Conservation (phyloP, 2,329 filamentous ascomycete species). For the Trichoderma koningii region DNA sequence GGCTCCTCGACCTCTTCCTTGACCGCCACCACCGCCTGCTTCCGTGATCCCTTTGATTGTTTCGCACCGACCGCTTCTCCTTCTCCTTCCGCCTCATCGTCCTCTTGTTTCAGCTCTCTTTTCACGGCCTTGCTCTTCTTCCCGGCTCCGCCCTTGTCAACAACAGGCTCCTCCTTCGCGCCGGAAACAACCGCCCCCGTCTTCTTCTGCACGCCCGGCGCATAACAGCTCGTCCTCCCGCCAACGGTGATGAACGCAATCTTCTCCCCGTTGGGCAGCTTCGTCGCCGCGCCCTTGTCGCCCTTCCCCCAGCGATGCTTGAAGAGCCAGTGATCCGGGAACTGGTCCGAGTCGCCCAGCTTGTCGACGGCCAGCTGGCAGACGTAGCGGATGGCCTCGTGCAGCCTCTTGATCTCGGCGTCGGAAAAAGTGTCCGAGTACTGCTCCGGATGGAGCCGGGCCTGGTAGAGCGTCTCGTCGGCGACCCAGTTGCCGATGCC, state of each 20-base stretch:
- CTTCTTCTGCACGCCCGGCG: constrained; percentile 86
- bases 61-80: constrained; percentile 22
- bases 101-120: constrained; percentile 32
- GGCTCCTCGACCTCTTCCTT: constrained; percentile 35
- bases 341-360: constrained; percentile 78
- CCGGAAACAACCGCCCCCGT: constrained; percentile 47
- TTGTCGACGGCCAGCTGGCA: constrained; percentile 77
- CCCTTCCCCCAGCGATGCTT: constrained; percentile 88
- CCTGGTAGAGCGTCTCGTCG: constrained; percentile 90
- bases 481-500: constrained; percentile 98
- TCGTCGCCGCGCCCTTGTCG: constrained; percentile 67
- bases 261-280: constrained; percentile 80
- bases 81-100: neutral
- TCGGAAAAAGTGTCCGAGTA: constrained; percentile 81
- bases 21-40: constrained; percentile 30
- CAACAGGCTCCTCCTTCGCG: constrained; percentile 47
- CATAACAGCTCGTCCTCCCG: constrained; percentile 86
- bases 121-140: constrained; percentile 11
- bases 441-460: constrained; percentile 87
- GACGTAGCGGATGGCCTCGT: constrained; percentile 73
- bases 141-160: constrained; percentile 35
- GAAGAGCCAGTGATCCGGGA: constrained; percentile 87
- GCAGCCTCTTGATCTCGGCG: constrained; percentile 69
- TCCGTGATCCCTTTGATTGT: constrained; percentile 34
- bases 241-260: constrained; percentile 87